Conservation (phyloP, 1,284 basidiomycete species). For the Trichosporon inkin region DNA sequence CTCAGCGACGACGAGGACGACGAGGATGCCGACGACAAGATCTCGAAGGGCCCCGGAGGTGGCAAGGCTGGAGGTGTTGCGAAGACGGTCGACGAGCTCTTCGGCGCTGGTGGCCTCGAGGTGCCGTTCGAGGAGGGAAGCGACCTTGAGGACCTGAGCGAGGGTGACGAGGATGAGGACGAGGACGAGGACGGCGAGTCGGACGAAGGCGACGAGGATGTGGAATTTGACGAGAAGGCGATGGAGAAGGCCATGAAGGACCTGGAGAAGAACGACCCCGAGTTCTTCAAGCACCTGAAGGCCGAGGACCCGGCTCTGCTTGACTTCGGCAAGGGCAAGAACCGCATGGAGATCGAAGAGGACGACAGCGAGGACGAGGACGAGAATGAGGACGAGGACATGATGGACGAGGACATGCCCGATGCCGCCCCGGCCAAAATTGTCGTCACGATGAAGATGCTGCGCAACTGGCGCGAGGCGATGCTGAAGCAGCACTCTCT, state of each 20-base stretch:
- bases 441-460: slow-evolving; percentile 66
- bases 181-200: slow-evolving; percentile 40
- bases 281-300: slow-evolving; percentile 96
- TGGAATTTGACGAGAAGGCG: slow-evolving; percentile 58
- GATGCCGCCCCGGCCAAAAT: slow-evolving; percentile 51
- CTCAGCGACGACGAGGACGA: slow-evolving; percentile 54
- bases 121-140: slow-evolving; percentile 31
- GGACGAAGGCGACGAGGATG: slow-evolving; percentile 55
- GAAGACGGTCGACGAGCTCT: slow-evolving; percentile 71
- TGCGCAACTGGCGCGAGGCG: slow-evolving; percentile 85
- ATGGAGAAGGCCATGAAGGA: slow-evolving; percentile 76
- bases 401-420: slow-evolving; percentile 41
- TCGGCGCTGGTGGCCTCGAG: slow-evolving; percentile 56
- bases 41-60: slow-evolving; percentile 47
- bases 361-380: slow-evolving; percentile 48
- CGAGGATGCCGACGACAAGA: slow-evolving; percentile 40
- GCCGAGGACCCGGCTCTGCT: slow-evolving; percentile 90
- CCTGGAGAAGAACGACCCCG: slow-evolving; percentile 91
- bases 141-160: slow-evolving; percentile 61
- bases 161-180: slow-evolving; percentile 52
- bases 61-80: slow-evolving; percentile 42
- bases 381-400: slow-evolving; percentile 46
- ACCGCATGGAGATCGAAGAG: slow-evolving; percentile 46
- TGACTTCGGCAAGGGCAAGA: slow-evolving; percentile 60
- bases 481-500: slow-evolving; percentile 85